A percentile compares a stretch with the other conserved stretches of the same genome.
Conservation (phyloP, 2,329 filamentous ascomycete species). For the Raffaelea albimanens region DNA sequence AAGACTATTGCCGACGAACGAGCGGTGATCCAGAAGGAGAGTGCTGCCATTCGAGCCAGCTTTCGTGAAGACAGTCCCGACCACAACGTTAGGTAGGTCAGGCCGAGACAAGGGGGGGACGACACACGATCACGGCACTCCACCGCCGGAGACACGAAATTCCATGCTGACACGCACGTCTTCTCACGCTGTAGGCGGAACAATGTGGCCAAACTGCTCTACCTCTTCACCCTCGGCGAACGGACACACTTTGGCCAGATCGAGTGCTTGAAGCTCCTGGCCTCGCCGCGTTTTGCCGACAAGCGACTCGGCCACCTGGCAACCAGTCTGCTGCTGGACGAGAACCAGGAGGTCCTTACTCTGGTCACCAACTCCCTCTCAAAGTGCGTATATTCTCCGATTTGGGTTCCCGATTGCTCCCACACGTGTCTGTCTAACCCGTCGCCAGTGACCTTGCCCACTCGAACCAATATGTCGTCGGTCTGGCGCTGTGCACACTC, state of each 20-base stretch:
- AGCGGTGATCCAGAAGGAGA: constrained; percentile 97
- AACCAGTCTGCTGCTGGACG: constrained; percentile 90
- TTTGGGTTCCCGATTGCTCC: neutral
- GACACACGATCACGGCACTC: neutral
- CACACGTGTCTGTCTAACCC: constrained; percentile 20
- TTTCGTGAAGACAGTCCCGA: constrained; percentile 96
- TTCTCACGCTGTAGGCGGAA: constrained; percentile 75
- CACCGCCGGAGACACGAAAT: neutral
- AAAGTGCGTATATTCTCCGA: constrained; percentile 51
- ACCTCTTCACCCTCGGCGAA: constrained; percentile 95
- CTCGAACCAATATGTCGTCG: constrained; percentile 97
- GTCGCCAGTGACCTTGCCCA: constrained; percentile 75
- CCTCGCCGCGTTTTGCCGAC: constrained; percentile 94
- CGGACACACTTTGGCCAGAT: constrained; percentile 98
- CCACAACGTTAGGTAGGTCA: constrained; percentile 68
- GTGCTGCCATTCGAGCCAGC: constrained; percentile 91
- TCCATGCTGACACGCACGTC: constrained; percentile 12
- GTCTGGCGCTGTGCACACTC: constrained; percentile 87
- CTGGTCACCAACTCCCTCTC: constrained; percentile 96
- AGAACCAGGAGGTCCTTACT: constrained; percentile 97
- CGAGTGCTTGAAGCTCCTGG: constrained; percentile 94
- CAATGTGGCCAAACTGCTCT: constrained; percentile 96
- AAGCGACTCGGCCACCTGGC: constrained; percentile 93
- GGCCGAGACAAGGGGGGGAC: neutral
- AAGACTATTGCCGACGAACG: constrained; percentile 99